Conservation (phyloP, 108 stramenopile species). For the Mayamaea pseudoterrestris region DNA sequence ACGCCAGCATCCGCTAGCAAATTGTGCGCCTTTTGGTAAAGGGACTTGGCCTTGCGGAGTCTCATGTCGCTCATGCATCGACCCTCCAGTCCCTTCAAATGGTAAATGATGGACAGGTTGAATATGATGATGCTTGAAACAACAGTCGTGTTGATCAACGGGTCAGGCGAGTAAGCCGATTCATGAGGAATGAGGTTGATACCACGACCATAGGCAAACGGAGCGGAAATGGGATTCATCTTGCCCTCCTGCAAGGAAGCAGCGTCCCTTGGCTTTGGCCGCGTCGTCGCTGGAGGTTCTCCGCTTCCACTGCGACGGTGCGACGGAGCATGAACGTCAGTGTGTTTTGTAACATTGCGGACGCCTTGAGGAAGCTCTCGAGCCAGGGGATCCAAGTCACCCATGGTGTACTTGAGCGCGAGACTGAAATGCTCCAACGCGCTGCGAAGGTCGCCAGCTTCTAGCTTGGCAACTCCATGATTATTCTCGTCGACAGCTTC, state of each 20-base stretch:
- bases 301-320: neutral
- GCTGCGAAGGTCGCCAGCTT: neutral
- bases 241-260: neutral
- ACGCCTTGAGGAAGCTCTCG: too few species aligned
- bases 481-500: neutral
- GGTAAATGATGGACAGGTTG: conserved; percentile 6
- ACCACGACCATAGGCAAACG: neutral
- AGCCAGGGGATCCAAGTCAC: neutral
- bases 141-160: conserved; percentile 1
- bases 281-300: neutral
- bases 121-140: conserved; percentile 5
- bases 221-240: neutral
- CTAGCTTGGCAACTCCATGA: neutral
- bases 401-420: neutral
- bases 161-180: conserved; percentile 1
- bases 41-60: conserved; percentile 3
- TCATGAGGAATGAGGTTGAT: neutral
- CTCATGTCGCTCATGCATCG: neutral
- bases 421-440: neutral
- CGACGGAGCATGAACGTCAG: too few species aligned
- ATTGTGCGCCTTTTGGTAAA: conserved; percentile 4
- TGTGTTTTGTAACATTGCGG: too few species aligned
- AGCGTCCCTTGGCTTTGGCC: neutral
- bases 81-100: conserved; percentile 6
- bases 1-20: conserved; percentile 5